phyloP scores from a whole-genome alignment of 208 protist genomes.

The Naegleria lovaniensis region DNA sequence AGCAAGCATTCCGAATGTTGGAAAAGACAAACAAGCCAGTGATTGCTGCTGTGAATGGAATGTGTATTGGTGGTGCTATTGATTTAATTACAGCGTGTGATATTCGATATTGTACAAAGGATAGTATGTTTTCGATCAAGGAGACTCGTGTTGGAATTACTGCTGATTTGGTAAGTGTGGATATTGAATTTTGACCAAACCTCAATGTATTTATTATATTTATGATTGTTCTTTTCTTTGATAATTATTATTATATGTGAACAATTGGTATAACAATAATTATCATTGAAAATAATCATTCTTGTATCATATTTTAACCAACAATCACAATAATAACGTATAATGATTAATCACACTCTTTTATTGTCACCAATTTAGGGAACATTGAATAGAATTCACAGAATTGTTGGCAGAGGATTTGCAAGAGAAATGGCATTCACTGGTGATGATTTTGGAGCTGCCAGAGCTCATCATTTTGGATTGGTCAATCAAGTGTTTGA shows the following conservation, averaged over 20 bases:
- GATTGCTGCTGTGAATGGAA: constrained; percentile 40
- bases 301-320: no score
- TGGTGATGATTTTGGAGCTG: constrained; percentile 48
- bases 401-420: constrained; percentile 60
- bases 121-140: constrained; percentile 54
- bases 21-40: constrained; percentile 42
- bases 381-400: constrained; percentile 55
- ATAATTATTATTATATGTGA: no score
- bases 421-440: constrained; percentile 63
- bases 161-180: constrained; percentile 53
- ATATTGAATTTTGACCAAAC: no score
- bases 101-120: constrained; percentile 54
- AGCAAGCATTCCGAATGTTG: constrained; percentile 39
- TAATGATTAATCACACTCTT: no score
- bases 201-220: no score
- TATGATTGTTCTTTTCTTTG: not conserved
- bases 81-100: constrained; percentile 62
- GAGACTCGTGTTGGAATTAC: constrained; percentile 62
- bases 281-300: no score
- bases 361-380: no score
- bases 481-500: constrained; percentile 60
- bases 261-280: no score
- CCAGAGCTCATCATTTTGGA: constrained; percentile 45
- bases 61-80: constrained; percentile 62
- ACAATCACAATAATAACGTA: no score